These are phyloP conservation scores for Tuber aestivum DNA, from an alignment of 495 filamentous ascomycete species.

Conservation along the genomic window DNA sequence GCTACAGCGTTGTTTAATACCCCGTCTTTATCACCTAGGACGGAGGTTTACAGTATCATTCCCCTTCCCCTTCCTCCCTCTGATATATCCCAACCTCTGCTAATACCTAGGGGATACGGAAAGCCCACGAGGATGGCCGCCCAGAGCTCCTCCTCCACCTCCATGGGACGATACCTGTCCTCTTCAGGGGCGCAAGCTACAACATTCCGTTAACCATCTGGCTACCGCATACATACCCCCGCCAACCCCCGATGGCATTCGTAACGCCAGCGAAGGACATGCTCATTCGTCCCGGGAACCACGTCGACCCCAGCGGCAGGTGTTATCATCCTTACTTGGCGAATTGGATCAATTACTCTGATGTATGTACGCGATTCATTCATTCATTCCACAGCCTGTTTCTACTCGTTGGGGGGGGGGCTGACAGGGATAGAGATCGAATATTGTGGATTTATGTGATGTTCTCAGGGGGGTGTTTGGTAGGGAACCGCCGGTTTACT, in stretches of 20 bases:
- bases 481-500: constrained; percentile 85
- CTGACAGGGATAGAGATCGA: constrained; percentile 61
- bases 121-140: constrained; percentile 83
- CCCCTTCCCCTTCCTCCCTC: constrained; percentile 5
- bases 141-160: constrained; percentile 84
- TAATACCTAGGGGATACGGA: constrained; percentile 11
- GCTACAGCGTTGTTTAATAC: constrained; percentile 74
- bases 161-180: constrained; percentile 76
- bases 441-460: constrained; percentile 69
- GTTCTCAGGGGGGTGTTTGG: constrained; percentile 84
- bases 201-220: constrained; percentile 88
- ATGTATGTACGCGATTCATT: constrained; percentile 57
- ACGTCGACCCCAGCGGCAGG: constrained; percentile 89
- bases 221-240: constrained; percentile 90
- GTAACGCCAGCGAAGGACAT: constrained; percentile 84
- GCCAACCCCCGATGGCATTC: constrained; percentile 76
- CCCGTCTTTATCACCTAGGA: constrained; percentile 78
- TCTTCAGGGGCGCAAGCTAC: constrained; percentile 83
- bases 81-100: background rate
- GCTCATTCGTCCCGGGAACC: constrained; percentile 82
- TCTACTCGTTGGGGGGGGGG: background rate
- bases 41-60: constrained; percentile 86
- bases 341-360: constrained; percentile 81
- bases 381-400: background rate
- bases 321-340: constrained; percentile 94